Evolutionary conservation across 768 basidiomycete genomes (phyloP).

Genomic region (Pulveroboletus sp.): DNA sequence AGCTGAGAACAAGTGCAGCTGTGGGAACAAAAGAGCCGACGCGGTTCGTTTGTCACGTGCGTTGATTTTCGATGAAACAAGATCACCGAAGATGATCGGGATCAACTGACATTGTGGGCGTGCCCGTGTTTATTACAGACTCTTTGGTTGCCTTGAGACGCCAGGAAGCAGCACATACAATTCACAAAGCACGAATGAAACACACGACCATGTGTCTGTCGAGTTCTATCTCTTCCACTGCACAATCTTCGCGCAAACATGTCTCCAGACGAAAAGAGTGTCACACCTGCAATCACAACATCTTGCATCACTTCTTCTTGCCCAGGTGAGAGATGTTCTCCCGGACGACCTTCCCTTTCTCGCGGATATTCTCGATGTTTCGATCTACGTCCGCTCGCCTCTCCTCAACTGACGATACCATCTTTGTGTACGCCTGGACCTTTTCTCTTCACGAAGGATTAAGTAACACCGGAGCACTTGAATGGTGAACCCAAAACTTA

Average conservation of each 20-base stretch:
- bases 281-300: not conserved
- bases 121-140: not conserved
- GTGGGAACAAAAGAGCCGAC: constrained; percentile 20
- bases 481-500: constrained; percentile 6
- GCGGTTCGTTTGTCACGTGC: constrained; percentile 35
- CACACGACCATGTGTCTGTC: not conserved
- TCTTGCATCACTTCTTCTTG: constrained; percentile 7
- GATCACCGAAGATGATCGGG: too few species aligned
- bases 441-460: constrained; percentile 18
- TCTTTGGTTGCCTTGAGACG: not conserved
- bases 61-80: constrained; percentile 22
- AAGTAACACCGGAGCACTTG: constrained; percentile 6
- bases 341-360: constrained; percentile 15
- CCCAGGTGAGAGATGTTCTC: constrained; percentile 23
- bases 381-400: constrained; percentile 18
- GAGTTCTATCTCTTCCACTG: not conserved
- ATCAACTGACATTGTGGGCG: too few species aligned
- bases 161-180: not conserved
- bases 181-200: not conserved
- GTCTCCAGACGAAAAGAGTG: not conserved
- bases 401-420: constrained; percentile 22
- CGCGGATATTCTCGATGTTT: constrained; percentile 17
- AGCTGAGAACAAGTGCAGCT: constrained; percentile 3
- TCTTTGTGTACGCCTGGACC: constrained; percentile 15
- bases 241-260: not conserved